Base-by-base conservation (phyloP, 305 asterid species). In the Plantago lanceolata region DNA sequence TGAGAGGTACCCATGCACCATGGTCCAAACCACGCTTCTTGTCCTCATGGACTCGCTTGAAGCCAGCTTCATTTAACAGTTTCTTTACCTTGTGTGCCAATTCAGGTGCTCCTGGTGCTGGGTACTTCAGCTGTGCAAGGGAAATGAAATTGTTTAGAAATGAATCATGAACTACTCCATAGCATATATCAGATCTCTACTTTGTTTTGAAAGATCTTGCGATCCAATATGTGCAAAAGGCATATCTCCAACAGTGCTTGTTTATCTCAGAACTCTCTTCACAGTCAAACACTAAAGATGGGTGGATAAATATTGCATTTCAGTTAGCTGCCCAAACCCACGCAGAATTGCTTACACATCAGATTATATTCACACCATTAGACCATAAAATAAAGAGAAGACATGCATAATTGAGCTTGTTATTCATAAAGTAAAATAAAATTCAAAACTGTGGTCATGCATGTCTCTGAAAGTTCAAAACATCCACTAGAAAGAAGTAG, bases 1-100 rank as follows among this genome's bases (percentile, higher is more conserved):
- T 83, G 1, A 89, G 94, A 0, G 96, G 96, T 19, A 86, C 89
- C 96, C 96, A 84, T 15, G 96, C 96, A 37, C 96, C 96, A 37
- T 89, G 96, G 75, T 89, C 96, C 77, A 89, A 68, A 35, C 96
- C 96, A 28, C 94, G 94, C 53, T 78, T 54, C 61, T 78, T 75
- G 71, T 86, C 94, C 76, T 79, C 79, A 2, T 69, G 37, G 33
- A 89, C 96, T 28, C 58, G 63, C 50, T 72, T 35, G 75, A 85
- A 78, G 15, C 94, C 96, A 28, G 82, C 75, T 43, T 71, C 83
- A 61, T 63, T 61, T 9, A 89, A 86, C 68, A 84, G 61, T 12
- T 81, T 74, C 81, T 80, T 86, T 71, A 85, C 89, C 81, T 71
- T 81, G 14, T 48, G 55, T 49, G 95, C 95, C 75, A 89, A 56